A percentile compares a stretch with the other conserved stretches of the same genome.
Conservation (phyloP, 176 grass and related monocot genomes). For the Aegilops sharonensis region DNA sequence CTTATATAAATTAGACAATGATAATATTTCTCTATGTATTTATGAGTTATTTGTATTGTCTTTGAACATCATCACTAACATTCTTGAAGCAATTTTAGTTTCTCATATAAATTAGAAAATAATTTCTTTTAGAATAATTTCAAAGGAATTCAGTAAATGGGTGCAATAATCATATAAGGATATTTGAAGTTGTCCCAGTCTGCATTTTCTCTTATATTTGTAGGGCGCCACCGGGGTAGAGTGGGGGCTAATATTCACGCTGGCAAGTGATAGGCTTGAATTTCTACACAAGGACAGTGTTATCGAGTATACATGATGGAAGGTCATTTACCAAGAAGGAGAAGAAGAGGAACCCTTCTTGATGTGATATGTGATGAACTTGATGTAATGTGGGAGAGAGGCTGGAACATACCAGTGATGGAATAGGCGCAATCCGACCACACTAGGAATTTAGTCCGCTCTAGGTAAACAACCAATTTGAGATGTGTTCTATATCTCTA, state of each 20-base stretch:
- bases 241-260: conserved; percentile 42
- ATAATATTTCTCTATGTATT: not conserved
- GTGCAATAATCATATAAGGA: not conserved
- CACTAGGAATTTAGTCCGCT: too few species aligned
- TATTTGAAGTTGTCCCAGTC: not conserved
- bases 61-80: not conserved
- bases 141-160: not conserved
- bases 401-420: too few species aligned
- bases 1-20: not conserved
- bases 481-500: too few species aligned
- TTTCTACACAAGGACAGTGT: conserved; percentile 58
- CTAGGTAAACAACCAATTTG: too few species aligned
- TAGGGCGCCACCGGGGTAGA: conserved; percentile 36
- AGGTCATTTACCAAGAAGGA: conserved; percentile 50
- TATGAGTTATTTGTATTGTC: too few species aligned
- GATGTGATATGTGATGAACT: conserved; percentile 16
- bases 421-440: too few species aligned
- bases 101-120: not conserved
- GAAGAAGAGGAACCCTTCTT: conserved; percentile 22
- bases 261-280: conserved; percentile 49
- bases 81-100: not conserved
- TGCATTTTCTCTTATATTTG: not conserved
- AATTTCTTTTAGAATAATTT: not conserved
- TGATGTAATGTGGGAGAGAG: too few species aligned
- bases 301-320: conserved; percentile 54